Conservation (phyloP, 352 stramenopile genomes). For the Phytophthora pisi region DNA sequence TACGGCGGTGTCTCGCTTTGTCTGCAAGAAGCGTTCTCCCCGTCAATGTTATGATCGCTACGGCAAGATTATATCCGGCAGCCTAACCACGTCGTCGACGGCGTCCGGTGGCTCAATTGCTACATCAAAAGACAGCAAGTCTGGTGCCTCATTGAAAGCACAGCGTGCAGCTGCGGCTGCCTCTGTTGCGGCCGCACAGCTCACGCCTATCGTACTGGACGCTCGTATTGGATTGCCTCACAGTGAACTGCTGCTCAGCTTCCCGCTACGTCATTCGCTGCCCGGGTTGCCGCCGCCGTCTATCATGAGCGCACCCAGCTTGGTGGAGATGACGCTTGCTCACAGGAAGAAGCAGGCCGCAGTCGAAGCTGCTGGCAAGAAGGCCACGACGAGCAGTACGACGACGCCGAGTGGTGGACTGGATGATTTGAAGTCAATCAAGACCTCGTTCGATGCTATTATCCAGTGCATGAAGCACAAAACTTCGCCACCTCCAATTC, state of each 20-base stretch:
- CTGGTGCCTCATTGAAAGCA: conserved; percentile 41
- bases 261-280: conserved; percentile 53
- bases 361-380: conserved; percentile 28
- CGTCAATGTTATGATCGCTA: conserved; percentile 89
- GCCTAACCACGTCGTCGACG: conserved; percentile 27
- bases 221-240: conserved; percentile 64
- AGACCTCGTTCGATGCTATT: conserved; percentile 81
- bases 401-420: conserved; percentile 26
- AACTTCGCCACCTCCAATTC: conserved; percentile 71
- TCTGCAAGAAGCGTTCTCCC: conserved; percentile 75
- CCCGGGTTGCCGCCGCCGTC: conserved; percentile 71
- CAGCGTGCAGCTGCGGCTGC: conserved; percentile 46
- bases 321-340: conserved; percentile 61
- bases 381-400: not conserved
- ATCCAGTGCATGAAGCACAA: conserved; percentile 90
- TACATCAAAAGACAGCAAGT: conserved; percentile 52
- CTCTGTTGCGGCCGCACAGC: conserved; percentile 38
- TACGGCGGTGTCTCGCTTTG: conserved; percentile 73
- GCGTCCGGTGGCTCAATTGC: conserved; percentile 2
- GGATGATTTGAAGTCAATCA: conserved; percentile 82
- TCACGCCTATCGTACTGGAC: conserved; percentile 56
- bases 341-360: conserved; percentile 48
- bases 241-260: conserved; percentile 61
- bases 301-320: conserved; percentile 51
- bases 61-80: conserved; percentile 79